Evolutionary conservation across 331 rosid species (phyloP), one percentile per base, ranked within the genome.

Genomic region (Quercus phellos): DNA sequence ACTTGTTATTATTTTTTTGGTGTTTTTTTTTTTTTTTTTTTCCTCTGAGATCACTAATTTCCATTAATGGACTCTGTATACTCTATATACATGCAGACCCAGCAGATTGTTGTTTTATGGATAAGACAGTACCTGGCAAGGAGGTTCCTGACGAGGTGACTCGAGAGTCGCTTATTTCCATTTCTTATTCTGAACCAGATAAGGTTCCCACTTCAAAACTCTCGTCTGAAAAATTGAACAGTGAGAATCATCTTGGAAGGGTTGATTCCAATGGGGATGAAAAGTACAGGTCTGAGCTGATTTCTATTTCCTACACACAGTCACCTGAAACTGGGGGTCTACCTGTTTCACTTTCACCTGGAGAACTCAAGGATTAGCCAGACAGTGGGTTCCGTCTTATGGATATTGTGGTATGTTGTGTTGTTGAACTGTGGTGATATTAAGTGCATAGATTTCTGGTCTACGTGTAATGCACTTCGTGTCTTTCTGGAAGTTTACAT

Each of bases 101-200:
- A 35, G 73, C 79, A 68, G 79, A 54, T 82, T 26, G 38, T n/a
- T 80, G 79, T 83, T 85, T 67, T 83, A 88, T 88, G 91, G 91
- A 83, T 80, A 85, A 78, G 74, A 73, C 76, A 38, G 78, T 35
- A 75, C 77, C 70, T 55, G 81, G 78, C 42, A 73, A 80, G 64
- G 85, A 80, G 76, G 80, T 70, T 66, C 35, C 82, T 34, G 82
- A 88, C 51, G 91, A 87, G 81, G 84, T 78, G 87, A 80, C 91
- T 70, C 84, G 91, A 68, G 91, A 88, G 84, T 88, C 87, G 38
- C 89, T 88, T 21, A 88, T 88, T 42, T 74, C 85, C 79, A 85
- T 88, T 54, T 83, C 91, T 34, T 80, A 85, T 80, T 30, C 63
- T 22, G 78, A 75, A 73, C 89, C 91, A 78, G 89, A 88, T 42